Evolutionary conservation across 176 grass and related monocot species (phyloP).

Genomic region (Tillandsia fasciculata): DNA sequence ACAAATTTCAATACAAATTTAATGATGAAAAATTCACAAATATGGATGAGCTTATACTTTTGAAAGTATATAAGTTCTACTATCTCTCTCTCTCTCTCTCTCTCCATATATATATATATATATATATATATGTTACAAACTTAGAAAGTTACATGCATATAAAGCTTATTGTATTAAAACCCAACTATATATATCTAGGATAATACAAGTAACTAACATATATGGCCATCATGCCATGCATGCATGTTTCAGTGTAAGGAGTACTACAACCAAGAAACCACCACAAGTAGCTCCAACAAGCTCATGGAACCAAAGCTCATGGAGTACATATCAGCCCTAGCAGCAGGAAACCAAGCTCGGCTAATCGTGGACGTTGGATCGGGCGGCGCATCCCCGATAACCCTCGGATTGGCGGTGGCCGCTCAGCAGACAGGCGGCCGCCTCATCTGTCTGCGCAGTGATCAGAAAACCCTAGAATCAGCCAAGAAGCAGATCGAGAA

Average conservation of each 20-base stretch:
- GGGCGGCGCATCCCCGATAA: not conserved
- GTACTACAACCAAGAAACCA: conserved; percentile 2
- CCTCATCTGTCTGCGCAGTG: conserved; percentile 11
- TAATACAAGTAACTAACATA: not conserved
- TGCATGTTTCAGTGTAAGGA: conserved; percentile 7
- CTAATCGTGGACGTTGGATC: conserved; percentile 9
- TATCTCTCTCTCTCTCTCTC: too few species aligned
- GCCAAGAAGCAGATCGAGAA: not conserved
- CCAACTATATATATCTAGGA: too few species aligned
- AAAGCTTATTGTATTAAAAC: too few species aligned
- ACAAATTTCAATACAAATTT: too few species aligned
- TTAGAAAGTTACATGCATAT: too few species aligned
- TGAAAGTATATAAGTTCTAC: too few species aligned
- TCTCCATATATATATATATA: too few species aligned
- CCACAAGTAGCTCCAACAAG: not conserved
- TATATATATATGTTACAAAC: too few species aligned
- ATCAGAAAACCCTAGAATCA: not conserved
- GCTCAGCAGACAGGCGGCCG: conserved; percentile 9
- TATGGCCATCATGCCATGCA: not conserved
- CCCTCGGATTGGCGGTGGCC: conserved; percentile 16
- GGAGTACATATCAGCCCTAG: conserved; percentile 34
- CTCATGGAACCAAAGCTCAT: conserved; percentile 16
- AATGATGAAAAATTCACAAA: too few species aligned
- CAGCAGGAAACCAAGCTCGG: conserved; percentile 19
- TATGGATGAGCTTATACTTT: too few species aligned